A percentile compares a stretch with the other conserved stretches of the same genome.
Evolutionary conservation across 1,139 yeast genomes (phyloP).

Genomic region (Tardiomyces blankii): DNA sequence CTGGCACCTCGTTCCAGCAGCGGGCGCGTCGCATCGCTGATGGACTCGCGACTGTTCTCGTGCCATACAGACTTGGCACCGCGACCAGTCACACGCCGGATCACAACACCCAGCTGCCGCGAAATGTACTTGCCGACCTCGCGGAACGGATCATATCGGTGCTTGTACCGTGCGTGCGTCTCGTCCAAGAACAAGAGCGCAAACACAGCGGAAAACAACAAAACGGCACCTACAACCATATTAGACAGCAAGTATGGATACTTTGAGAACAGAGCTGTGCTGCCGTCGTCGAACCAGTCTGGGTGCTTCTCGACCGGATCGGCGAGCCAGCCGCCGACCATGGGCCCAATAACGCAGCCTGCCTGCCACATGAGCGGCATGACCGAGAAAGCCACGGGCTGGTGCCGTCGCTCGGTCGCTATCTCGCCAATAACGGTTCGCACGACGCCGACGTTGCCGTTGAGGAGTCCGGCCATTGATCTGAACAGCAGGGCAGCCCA

Average conservation of each 20-base stretch:
- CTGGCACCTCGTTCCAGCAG: background rate
- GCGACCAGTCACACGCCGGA: background rate
- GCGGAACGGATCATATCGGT: conserved; percentile 39
- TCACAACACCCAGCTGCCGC: conserved; percentile 22
- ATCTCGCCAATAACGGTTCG: conserved; percentile 53
- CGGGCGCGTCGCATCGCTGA: background rate
- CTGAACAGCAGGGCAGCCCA: conserved; percentile 43
- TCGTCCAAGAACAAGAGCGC: conserved; percentile 52
- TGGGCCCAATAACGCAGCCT: conserved; percentile 49
- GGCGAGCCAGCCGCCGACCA: conserved; percentile 38
- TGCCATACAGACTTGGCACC: background rate
- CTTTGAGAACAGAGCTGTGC: conserved; percentile 24
- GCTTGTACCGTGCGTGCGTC: conserved; percentile 37
- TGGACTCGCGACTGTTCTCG: background rate
- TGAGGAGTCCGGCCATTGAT: conserved; percentile 42
- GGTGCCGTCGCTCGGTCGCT: conserved; percentile 44
- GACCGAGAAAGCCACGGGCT: conserved; percentile 49
- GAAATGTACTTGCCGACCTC: conserved; percentile 41
- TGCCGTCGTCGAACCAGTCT: conserved; percentile 15
- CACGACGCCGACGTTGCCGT: conserved; percentile 52
- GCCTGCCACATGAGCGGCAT: conserved; percentile 50
- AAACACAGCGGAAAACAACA: conserved; percentile 23
- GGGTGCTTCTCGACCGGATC: conserved; percentile 26
- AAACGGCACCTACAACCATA: conserved; percentile 37
- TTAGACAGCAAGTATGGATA: conserved; percentile 55